phyloP scores from a whole-genome alignment of 2,329 filamentous ascomycete species.

The Pseudovirgaria hyperparasitica region DNA sequence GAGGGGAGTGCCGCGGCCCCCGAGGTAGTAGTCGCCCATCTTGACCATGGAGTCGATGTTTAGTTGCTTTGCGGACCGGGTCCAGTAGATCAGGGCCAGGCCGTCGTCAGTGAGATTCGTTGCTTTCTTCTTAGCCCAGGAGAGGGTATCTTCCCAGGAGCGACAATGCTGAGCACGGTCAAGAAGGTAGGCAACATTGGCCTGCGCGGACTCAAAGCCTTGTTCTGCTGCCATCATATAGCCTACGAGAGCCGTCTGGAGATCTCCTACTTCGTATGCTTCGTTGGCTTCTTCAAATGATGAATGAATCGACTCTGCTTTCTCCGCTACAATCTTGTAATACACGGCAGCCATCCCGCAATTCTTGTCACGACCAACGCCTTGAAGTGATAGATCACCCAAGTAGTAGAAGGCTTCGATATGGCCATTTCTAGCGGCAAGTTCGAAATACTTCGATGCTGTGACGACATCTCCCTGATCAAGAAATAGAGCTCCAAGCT shows the following conservation, averaged over 20 bases:
- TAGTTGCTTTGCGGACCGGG: slow-evolving; percentile 78
- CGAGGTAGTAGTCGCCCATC: slow-evolving; percentile 95
- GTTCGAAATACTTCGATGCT: slow-evolving; percentile 76
- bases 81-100: slow-evolving; percentile 85
- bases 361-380: slow-evolving; percentile 65
- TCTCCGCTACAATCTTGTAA: slow-evolving; percentile 81
- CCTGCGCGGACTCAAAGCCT: slow-evolving; percentile 79
- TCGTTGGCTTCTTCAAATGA: slow-evolving; percentile 73
- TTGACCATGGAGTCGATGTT: slow-evolving; percentile 94
- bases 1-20: slow-evolving; percentile 56
- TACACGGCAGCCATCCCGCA: slow-evolving; percentile 68
- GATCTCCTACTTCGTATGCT: slow-evolving; percentile 67
- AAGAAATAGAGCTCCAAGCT: slow-evolving; percentile 71
- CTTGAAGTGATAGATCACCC: slow-evolving; percentile 72
- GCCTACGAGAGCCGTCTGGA: slow-evolving; percentile 65
- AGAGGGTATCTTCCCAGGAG: slow-evolving; percentile 39
- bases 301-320: slow-evolving; percentile 75
- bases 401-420: slow-evolving; percentile 89
- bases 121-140: slow-evolving; percentile 27
- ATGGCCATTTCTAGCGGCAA: slow-evolving; percentile 68
- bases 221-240: slow-evolving; percentile 86
- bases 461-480: slow-evolving; percentile 76
- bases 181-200: slow-evolving; percentile 78
- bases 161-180: slow-evolving; percentile 49
- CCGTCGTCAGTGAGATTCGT: slow-evolving; percentile 44